Percentiles rank a stretch among this genome's conserved stretches.
These are phyloP conservation scores for Lathyrus aphaca DNA, from an alignment of 306 rosid species.

Conservation along the genomic window DNA sequence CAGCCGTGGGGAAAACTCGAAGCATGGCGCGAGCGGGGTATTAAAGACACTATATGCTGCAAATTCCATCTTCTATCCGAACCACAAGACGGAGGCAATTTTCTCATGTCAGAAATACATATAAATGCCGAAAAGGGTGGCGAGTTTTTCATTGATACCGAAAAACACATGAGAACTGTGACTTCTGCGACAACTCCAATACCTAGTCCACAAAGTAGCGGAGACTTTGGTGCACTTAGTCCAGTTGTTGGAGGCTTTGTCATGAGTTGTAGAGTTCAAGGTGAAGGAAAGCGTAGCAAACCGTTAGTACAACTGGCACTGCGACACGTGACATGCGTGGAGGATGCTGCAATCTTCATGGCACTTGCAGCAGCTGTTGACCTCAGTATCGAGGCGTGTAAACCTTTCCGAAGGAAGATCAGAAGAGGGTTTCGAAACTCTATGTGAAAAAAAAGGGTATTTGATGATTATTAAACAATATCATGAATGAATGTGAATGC, in stretches of 20 bases:
- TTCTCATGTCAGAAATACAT: constrained; percentile 75
- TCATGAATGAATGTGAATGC: constrained; percentile 31
- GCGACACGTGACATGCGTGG: constrained; percentile 86
- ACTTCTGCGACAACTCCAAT: constrained; percentile 56
- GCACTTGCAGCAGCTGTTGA: constrained; percentile 93
- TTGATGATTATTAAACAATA: constrained; percentile 7
- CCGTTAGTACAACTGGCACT: constrained; percentile 81
- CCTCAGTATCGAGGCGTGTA: constrained; percentile 83
- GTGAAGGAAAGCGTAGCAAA: constrained; percentile 82
- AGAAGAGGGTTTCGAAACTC: constrained; percentile 59
- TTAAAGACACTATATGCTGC: constrained; percentile 74
- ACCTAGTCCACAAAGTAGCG: constrained; percentile 92
- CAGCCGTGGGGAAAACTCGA: constrained; percentile 98
- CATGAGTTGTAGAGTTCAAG: constrained; percentile 88
- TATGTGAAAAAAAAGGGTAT: constrained; percentile 41
- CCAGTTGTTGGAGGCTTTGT: constrained; percentile 81
- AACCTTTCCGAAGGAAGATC: constrained; percentile 74
- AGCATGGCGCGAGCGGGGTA: constrained; percentile 95
- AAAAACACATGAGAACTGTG: constrained; percentile 61
- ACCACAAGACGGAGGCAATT: constrained; percentile 71
- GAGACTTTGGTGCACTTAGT: constrained; percentile 79
- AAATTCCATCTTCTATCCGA: constrained; percentile 80
- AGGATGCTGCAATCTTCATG: constrained; percentile 96
- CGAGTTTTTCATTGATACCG: constrained; percentile 80
- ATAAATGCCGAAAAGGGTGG: constrained; percentile 94